phyloP scores from a whole-genome alignment of 2,329 filamentous ascomycete species.

The Colletotrichum abscissum region DNA sequence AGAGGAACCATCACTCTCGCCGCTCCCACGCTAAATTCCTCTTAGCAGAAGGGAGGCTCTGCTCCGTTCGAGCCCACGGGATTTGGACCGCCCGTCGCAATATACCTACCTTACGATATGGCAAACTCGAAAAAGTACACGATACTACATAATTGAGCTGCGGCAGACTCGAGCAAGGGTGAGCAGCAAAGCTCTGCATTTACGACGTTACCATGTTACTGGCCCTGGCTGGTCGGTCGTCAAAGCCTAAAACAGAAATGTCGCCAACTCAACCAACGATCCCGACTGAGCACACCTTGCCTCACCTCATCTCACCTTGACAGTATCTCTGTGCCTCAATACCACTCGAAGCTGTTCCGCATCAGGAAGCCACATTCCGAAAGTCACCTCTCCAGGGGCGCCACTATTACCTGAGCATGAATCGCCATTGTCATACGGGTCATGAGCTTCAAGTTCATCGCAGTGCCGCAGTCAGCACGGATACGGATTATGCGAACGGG shows the following conservation, averaged over 20 bases:
- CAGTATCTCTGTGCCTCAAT: slow-evolving; percentile 5
- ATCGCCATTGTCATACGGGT: slow-evolving; percentile 40
- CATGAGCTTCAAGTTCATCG: slow-evolving; percentile 29
- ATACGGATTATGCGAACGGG: not conserved
- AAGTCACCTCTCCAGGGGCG: slow-evolving; percentile 4
- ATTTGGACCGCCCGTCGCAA: not conserved
- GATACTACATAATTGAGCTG: not conserved
- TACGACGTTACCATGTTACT: slow-evolving; percentile 2
- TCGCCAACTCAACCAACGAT: not conserved
- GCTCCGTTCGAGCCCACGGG: not conserved
- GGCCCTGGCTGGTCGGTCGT: not conserved
- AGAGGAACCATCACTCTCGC: not conserved
- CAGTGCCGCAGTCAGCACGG: not conserved
- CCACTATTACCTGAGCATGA: slow-evolving; percentile 18
- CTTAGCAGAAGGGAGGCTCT: not conserved
- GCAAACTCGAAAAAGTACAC: not conserved
- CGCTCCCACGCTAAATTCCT: not conserved
- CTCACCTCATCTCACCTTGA: slow-evolving; percentile 17
- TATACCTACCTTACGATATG: not conserved
- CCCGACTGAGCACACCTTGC: slow-evolving; percentile 4
- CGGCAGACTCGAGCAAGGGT: not conserved
- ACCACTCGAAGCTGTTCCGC: not conserved
- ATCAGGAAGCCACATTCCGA: slow-evolving; percentile 3
- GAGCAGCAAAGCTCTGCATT: slow-evolving; percentile 1
- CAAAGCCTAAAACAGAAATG: slow-evolving; percentile 4